phyloP scores from a whole-genome alignment of 352 stramenopile species.

The Pythium rishiriense region DNA sequence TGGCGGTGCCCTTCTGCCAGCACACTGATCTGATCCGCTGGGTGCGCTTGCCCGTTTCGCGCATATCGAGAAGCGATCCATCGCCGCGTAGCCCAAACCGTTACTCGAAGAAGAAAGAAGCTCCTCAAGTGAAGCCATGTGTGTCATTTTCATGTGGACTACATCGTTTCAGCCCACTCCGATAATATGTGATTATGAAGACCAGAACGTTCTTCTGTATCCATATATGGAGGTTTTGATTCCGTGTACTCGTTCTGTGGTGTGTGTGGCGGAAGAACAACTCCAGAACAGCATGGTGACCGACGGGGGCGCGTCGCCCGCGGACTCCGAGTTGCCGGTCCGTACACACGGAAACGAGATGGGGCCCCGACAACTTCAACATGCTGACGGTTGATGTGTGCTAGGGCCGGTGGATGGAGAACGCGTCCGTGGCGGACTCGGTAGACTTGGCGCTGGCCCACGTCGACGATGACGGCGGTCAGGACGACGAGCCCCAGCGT shows the following conservation, averaged over 20 bases:
- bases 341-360: too few relatives aligned
- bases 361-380: constrained; percentile 30
- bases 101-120: too few relatives aligned
- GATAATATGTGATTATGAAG: constrained; percentile 5
- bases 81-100: too few relatives aligned
- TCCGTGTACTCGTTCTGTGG: constrained; percentile 30
- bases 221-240: too few relatives aligned
- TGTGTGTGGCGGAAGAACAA: constrained; percentile 31
- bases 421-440: background rate
- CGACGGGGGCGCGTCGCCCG: background rate
- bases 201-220: too few relatives aligned
- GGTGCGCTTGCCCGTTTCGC: background rate
- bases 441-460: background rate
- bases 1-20: background rate
- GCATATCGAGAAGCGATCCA: background rate
- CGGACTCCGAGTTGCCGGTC: background rate
- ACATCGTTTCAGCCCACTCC: background rate
- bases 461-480: background rate
- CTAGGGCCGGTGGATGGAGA: background rate
- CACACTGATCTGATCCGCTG: background rate
- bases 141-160: constrained; percentile 3
- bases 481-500: background rate
- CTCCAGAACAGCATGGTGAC: background rate
- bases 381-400: constrained; percentile 1
- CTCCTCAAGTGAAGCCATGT: too few relatives aligned